Conservation (phyloP, 768 basidiomycete genomes). For the Pleurotus tuoliensis region DNA sequence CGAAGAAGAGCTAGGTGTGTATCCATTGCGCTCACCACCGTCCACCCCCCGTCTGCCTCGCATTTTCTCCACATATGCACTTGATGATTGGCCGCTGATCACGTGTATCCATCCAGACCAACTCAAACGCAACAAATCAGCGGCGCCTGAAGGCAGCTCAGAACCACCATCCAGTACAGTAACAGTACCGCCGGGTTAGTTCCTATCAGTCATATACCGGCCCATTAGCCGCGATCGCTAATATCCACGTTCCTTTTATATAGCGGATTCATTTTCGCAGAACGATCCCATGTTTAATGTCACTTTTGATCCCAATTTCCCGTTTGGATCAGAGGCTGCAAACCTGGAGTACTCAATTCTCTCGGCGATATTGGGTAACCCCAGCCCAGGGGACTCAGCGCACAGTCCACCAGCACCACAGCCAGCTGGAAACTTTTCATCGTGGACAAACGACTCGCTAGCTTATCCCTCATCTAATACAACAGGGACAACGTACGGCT, state of each 20-base stretch:
- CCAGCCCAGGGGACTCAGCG: constrained; percentile 49
- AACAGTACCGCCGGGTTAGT: constrained; percentile 32
- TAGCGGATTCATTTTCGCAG: constrained; percentile 50
- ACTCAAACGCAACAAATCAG: constrained; percentile 44
- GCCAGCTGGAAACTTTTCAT: constrained; percentile 29
- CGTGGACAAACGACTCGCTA: constrained; percentile 30
- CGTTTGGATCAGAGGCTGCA: constrained; percentile 86
- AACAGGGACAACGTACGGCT: constrained; percentile 27
- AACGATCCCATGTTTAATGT: constrained; percentile 59
- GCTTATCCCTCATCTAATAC: constrained; percentile 32
- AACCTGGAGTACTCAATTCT: constrained; percentile 95
- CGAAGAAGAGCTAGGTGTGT: constrained; percentile 85
- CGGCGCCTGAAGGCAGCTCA: constrained; percentile 34
- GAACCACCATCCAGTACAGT: constrained; percentile 26
- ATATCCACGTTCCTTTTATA: constrained; percentile 14
- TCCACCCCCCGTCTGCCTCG: constrained; percentile 1
- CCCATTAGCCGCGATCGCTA: constrained; percentile 13
- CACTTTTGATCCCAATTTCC: constrained; percentile 56
- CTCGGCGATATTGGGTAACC: constrained; percentile 83
- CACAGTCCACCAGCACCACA: constrained; percentile 39
- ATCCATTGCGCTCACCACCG: constrained; percentile 13
- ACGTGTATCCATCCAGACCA: constrained; percentile 40
- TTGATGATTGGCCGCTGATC: constrained; percentile 20
- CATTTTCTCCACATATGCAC: constrained; percentile 20
- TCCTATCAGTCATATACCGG: constrained; percentile 1